Percentiles rank a stretch among this genome's conserved stretches.
These are phyloP conservation scores for Phytopythium sindhum DNA, from an alignment of 352 stramenopile species.

Conservation along the genomic window DNA sequence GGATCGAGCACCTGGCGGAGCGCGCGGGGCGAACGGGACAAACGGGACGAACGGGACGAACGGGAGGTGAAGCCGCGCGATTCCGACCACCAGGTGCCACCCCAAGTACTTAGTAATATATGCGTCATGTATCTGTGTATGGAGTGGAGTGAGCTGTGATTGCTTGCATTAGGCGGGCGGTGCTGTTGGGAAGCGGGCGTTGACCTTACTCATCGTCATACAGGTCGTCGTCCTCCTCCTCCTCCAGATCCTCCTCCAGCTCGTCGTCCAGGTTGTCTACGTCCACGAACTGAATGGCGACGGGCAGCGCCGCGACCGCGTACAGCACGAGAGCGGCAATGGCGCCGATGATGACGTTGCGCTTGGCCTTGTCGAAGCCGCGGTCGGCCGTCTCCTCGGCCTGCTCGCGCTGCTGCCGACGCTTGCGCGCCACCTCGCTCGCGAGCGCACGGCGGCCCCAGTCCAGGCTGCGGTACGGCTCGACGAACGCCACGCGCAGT, in stretches of 20 bases:
- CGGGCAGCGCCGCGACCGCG: slow-evolving; percentile 54
- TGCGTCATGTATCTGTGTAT: not conserved
- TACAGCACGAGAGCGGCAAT: slow-evolving; percentile 72
- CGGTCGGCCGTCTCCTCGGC: slow-evolving; percentile 13
- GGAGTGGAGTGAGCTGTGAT: slow-evolving; percentile 1
- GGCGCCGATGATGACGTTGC: slow-evolving; percentile 79
- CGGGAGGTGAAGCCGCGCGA: not conserved
- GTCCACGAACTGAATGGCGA: slow-evolving; percentile 48
- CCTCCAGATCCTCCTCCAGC: slow-evolving; percentile 24
- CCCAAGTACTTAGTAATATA: slow-evolving; percentile 7
- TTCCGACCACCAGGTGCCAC: not conserved
- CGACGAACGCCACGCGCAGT: slow-evolving; percentile 63
- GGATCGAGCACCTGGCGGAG: not conserved
- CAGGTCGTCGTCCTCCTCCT: slow-evolving; percentile 34
- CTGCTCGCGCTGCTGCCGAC: slow-evolving; percentile 24
- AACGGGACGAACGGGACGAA: not conserved
- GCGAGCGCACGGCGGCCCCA: slow-evolving; percentile 74
- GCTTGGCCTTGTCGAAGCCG: slow-evolving; percentile 67
- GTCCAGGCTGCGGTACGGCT: slow-evolving; percentile 80
- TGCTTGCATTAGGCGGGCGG: not conserved
- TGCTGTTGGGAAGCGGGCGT: not conserved
- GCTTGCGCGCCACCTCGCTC: slow-evolving; percentile 52
- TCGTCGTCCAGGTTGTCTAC: slow-evolving; percentile 42
- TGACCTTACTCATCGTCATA: slow-evolving; percentile 2
- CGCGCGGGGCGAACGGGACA: not conserved